Conservation (phyloP, 129 eudicot species). For the Arctium lappa region DNA sequence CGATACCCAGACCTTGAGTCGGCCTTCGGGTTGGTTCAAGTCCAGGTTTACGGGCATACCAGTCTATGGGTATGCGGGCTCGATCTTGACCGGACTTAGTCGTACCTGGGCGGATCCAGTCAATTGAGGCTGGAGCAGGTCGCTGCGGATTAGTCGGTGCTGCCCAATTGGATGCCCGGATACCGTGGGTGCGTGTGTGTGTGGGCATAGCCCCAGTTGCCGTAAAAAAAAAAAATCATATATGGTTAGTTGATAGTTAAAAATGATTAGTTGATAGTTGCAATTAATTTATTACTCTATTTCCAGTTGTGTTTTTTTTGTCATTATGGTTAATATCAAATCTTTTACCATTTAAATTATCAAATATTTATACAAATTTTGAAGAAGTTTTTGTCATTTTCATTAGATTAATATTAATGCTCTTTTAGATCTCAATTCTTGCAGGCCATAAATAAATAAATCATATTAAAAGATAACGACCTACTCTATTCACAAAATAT, state of each 20-base stretch:
- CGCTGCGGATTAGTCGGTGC: too few relatives aligned
- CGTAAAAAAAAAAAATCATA: too few relatives aligned
- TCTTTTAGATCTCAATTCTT: conserved; percentile 11
- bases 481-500: background rate
- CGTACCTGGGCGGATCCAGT: too few relatives aligned
- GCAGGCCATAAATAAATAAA: background rate
- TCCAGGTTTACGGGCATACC: too few relatives aligned
- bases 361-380: background rate
- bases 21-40: too few relatives aligned
- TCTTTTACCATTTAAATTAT: background rate
- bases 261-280: conserved; percentile 11
- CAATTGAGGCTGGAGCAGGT: too few relatives aligned
- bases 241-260: background rate
- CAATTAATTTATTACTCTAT: background rate
- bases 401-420: conserved; percentile 4
- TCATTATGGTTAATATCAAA: conserved; percentile 9
- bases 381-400: conserved; percentile 11
- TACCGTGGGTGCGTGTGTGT: too few relatives aligned
- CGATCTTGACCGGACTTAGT: too few relatives aligned
- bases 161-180: too few relatives aligned
- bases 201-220: too few relatives aligned
- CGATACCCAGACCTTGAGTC: too few relatives aligned
- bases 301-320: conserved; percentile 28
- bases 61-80: too few relatives aligned
- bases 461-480: background rate